Conservation (phyloP, 805 yeast species). For the Candida pini region DNA sequence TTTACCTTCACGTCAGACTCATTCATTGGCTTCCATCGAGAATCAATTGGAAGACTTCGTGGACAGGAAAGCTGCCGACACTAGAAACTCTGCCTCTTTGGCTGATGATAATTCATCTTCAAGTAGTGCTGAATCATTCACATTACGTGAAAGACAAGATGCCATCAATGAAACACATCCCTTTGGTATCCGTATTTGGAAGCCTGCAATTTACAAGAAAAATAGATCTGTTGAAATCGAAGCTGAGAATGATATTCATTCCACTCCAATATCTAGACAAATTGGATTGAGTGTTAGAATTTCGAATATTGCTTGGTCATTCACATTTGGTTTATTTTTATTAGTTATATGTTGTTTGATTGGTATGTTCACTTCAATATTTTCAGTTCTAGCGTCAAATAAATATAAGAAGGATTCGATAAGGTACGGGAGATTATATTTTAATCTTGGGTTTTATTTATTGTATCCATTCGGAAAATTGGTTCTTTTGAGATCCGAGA, state of each 20-base stretch:
- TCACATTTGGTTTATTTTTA: constrained; percentile 64
- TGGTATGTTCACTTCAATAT: constrained; percentile 39
- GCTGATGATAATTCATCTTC: constrained; percentile 33
- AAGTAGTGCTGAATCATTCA: constrained; percentile 72
- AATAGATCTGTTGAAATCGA: constrained; percentile 83
- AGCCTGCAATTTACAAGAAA: constrained; percentile 94
- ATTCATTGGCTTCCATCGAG: constrained; percentile 4
- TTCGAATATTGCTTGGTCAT: constrained; percentile 69
- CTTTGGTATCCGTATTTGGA: constrained; percentile 97
- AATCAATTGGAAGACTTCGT: constrained; percentile 9
- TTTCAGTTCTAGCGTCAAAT: constrained; percentile 38
- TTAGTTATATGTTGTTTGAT: constrained; percentile 47
- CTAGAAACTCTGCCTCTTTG: too few relatives aligned
- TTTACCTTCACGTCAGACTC: background rate
- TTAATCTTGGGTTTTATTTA: constrained; percentile 64
- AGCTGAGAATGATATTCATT: constrained; percentile 93
- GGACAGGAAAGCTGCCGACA: constrained; percentile 22
- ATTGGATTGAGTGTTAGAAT: constrained; percentile 58
- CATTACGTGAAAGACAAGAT: constrained; percentile 86
- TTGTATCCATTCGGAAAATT: constrained; percentile 87
- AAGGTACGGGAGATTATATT: constrained; percentile 56
- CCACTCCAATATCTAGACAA: constrained; percentile 44
- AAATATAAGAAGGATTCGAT: constrained; percentile 42
- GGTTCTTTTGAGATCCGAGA: constrained; percentile 71
- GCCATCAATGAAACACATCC: constrained; percentile 97